These are phyloP conservation scores for Aspergillus niger DNA, from an alignment of 2,329 filamentous ascomycete genomes.

Conservation along the genomic window DNA sequence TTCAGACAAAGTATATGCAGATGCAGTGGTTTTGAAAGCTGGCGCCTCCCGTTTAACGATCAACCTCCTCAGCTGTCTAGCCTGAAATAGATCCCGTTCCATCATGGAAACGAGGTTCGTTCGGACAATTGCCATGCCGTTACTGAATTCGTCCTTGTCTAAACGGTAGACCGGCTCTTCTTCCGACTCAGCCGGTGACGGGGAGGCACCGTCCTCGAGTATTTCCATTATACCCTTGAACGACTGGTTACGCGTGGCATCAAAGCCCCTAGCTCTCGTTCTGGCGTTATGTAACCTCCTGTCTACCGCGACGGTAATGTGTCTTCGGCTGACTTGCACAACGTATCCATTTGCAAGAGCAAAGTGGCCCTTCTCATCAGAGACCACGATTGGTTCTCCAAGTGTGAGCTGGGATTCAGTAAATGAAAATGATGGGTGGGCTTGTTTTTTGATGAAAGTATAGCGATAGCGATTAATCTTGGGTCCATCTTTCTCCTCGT, in stretches of 20 bases:
- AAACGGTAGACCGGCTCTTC: conserved; percentile 71
- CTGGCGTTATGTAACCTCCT: conserved; percentile 84
- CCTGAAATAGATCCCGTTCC: conserved; percentile 72
- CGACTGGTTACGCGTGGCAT: conserved; percentile 74
- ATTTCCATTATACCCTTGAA: conserved; percentile 94
- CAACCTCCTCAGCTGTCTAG: conserved; percentile 71
- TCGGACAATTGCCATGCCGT: conserved; percentile 90
- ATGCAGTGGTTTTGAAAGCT: conserved; percentile 67
- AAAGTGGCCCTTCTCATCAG: conserved; percentile 92
- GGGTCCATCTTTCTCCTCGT: conserved; percentile 67
- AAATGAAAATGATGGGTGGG: conserved; percentile 72
- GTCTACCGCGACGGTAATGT: conserved; percentile 87
- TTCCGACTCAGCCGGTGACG: conserved; percentile 42
- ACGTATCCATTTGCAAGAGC: conserved; percentile 92
- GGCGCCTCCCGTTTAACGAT: conserved; percentile 78
- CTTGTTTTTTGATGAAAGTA: conserved; percentile 72
- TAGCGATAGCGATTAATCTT: conserved; percentile 94
- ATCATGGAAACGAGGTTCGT: conserved; percentile 95
- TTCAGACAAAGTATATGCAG: conserved; percentile 63
- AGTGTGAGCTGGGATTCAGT: conserved; percentile 82
- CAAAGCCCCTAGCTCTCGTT: conserved; percentile 72
- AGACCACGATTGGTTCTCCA: conserved; percentile 94
- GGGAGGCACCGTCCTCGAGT: conserved; percentile 52
- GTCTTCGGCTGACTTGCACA: conserved; percentile 70
- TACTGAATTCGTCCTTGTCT: conserved; percentile 98